Evolutionary conservation across 2,329 filamentous ascomycete genomes (phyloP).

Genomic region (Ophiocordyceps unilateralis): DNA sequence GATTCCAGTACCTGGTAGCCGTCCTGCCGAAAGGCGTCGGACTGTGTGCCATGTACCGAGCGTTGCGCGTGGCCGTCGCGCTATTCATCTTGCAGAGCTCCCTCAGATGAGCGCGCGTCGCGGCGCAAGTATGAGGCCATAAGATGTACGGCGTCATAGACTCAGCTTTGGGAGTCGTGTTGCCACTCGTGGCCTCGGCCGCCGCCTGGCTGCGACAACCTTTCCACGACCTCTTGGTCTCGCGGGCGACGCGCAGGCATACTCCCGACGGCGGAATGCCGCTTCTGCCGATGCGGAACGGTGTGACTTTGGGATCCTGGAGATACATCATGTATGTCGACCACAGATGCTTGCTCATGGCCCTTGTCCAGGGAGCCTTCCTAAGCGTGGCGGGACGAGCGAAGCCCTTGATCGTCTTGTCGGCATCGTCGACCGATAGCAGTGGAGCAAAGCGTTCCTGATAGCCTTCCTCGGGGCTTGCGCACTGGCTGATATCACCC

Average conservation of each 20-base stretch:
- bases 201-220: constrained; percentile 28
- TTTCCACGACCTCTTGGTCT: constrained; percentile 50
- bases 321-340: constrained; percentile 46
- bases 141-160: constrained; percentile 30
- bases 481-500: constrained; percentile 34
- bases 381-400: constrained; percentile 15
- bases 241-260: constrained; percentile 45
- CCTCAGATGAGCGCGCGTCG: constrained; percentile 43
- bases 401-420: constrained; percentile 13
- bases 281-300: constrained; percentile 45
- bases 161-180: constrained; percentile 36
- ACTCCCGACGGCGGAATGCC: constrained; percentile 48
- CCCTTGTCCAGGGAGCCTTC: constrained; percentile 44
- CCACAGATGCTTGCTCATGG: constrained; percentile 51
- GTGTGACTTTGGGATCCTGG: constrained; percentile 50
- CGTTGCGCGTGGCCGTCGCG: constrained; percentile 23
- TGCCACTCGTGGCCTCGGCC: constrained; percentile 27
- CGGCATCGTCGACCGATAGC: constrained; percentile 12
- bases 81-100: constrained; percentile 43
- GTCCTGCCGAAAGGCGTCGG: constrained; percentile 38
- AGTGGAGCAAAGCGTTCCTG: constrained; percentile 8
- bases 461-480: constrained; percentile 27
- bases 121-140: constrained; percentile 47
- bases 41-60: constrained; percentile 31
- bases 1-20: constrained; percentile 30